phyloP scores from a whole-genome alignment of 1,139 yeast species.

The Geotrichum europaeum region DNA sequence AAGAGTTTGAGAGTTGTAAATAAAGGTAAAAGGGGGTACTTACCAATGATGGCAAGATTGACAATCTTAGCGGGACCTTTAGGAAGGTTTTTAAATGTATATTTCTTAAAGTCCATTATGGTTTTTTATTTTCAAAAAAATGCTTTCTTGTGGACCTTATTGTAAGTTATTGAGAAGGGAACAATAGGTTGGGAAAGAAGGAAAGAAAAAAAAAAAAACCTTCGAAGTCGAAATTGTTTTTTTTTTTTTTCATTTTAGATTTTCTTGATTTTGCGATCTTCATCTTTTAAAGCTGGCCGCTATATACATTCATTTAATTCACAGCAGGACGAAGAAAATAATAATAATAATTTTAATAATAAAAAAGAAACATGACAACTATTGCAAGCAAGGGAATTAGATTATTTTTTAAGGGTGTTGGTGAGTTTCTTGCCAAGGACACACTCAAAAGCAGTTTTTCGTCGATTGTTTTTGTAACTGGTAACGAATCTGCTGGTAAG shows the following conservation, averaged over 20 bases:
- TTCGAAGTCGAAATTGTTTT: not conserved
- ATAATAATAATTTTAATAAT: not conserved
- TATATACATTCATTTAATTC: not conserved
- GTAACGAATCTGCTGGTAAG: slow-evolving; percentile 66
- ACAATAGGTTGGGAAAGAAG: not conserved
- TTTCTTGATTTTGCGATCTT: not conserved
- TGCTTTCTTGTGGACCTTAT: no score
- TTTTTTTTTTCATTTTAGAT: not conserved
- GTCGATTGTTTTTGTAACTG: slow-evolving; percentile 49
- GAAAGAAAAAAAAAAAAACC: not conserved
- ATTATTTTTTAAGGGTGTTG: slow-evolving; percentile 4
- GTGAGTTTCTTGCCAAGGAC: slow-evolving; percentile 6
- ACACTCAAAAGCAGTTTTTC: slow-evolving; percentile 6
- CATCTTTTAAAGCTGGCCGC: not conserved
- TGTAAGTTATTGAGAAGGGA: not conserved
- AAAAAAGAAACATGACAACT: not conserved
- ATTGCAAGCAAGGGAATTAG: slow-evolving; percentile 9
- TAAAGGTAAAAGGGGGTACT: slow-evolving; percentile 21
- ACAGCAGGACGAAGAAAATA: not conserved
- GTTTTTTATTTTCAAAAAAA: not conserved
- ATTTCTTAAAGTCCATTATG: slow-evolving; percentile 1
- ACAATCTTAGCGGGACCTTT: slow-evolving; percentile 49
- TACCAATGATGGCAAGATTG: slow-evolving; percentile 74
- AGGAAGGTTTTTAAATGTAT: not conserved
- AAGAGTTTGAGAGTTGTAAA: not conserved